Evolutionary conservation across 2,329 filamentous ascomycete genomes (phyloP).

Genomic region (Xylaria arbuscula): DNA sequence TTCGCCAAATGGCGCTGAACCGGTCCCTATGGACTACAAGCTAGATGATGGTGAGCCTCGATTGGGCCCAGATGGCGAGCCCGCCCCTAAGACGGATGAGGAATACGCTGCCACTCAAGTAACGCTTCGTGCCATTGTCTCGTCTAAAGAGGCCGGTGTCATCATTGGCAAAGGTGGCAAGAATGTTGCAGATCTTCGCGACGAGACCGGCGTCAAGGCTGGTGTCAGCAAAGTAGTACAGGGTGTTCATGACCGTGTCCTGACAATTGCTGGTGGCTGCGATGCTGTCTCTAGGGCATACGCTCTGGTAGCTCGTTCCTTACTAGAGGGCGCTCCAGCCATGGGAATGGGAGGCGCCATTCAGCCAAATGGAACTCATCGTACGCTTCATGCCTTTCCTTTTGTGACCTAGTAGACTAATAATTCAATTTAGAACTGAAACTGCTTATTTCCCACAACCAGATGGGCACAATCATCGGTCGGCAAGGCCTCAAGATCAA

Average conservation of each 20-base stretch:
- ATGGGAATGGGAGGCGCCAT: conserved; percentile 96
- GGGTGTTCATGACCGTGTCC: conserved; percentile 94
- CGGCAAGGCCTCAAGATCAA: conserved; percentile 98
- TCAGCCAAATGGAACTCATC: conserved; percentile 89
- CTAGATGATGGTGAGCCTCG: conserved; percentile 70
- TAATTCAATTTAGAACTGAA: conserved; percentile 78
- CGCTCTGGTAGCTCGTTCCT: conserved; percentile 87
- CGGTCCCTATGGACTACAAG: conserved; percentile 71
- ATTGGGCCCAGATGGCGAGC: conserved; percentile 79
- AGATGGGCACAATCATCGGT: conserved; percentile 99
- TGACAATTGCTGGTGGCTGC: conserved; percentile 92
- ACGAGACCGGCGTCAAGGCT: conserved; percentile 97
- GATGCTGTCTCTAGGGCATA: conserved; percentile 93
- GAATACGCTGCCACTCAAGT: conserved; percentile 94
- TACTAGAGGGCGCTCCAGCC: conserved; percentile 92
- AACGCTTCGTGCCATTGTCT: conserved; percentile 96
- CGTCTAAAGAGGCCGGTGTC: conserved; percentile 97
- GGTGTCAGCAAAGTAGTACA: conserved; percentile 99
- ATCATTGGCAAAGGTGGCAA: conserved; percentile 99
- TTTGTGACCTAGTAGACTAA: conserved; percentile 33
- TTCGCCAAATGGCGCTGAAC: conserved; percentile 68
- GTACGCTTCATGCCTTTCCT: conserved; percentile 66
- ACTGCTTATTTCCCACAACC: conserved; percentile 98
- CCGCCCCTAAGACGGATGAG: conserved; percentile 90
- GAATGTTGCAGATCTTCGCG: conserved; percentile 95